These are phyloP conservation scores for Colletotrichum echinochloae DNA, from an alignment of 2,329 filamentous ascomycete genomes.

Conservation along the genomic window DNA sequence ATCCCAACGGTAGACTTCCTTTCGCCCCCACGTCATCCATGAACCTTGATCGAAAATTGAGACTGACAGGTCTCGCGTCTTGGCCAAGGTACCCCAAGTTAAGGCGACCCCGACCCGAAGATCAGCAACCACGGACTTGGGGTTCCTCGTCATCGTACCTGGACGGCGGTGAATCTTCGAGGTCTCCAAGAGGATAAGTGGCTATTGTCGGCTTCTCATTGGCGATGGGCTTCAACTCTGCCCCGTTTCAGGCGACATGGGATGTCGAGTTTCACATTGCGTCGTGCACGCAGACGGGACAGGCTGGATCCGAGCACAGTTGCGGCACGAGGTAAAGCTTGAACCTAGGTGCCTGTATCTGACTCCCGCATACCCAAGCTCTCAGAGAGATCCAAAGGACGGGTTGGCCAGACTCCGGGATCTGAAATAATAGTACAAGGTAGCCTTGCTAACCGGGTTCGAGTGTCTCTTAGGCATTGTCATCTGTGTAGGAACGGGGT, in stretches of 20 bases:
- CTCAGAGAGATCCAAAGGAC: background rate
- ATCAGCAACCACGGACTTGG: constrained; percentile 27
- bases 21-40: background rate
- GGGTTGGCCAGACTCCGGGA: background rate
- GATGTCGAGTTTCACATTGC: constrained; percentile 45
- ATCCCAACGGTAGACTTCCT: background rate
- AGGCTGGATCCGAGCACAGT: constrained; percentile 42
- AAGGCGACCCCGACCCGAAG: constrained; percentile 9
- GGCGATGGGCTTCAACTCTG: constrained; percentile 11
- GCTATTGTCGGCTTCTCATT: constrained; percentile 1
- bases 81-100: constrained; percentile 22
- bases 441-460: constrained; percentile 8
- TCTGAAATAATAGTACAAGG: constrained; percentile 39
- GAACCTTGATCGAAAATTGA: background rate
- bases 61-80: constrained; percentile 27
- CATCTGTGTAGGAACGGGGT: background rate
- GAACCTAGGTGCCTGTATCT: constrained; percentile 26
- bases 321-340: constrained; percentile 39
- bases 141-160: constrained; percentile 26
- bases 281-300: constrained; percentile 45
- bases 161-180: background rate
- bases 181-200: background rate
- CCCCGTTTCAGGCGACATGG: constrained; percentile 44
- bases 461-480: constrained; percentile 7
- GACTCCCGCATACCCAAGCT: background rate